Conservation (phyloP, 2,329 filamentous ascomycete genomes). For the Trichophyton schoenleinii region DNA sequence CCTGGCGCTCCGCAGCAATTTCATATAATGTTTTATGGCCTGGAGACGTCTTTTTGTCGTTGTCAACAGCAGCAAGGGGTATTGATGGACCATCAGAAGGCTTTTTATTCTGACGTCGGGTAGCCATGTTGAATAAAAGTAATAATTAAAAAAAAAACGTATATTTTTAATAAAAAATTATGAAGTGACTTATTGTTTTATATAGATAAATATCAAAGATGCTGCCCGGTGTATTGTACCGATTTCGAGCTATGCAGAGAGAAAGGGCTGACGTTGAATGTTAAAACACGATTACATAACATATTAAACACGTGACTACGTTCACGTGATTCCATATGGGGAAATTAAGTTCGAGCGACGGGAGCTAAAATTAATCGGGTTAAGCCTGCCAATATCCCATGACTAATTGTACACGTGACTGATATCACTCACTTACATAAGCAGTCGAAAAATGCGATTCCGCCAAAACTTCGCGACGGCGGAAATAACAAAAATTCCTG, state of each 20-base stretch:
- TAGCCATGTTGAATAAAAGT: not conserved
- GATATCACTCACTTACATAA: not conserved
- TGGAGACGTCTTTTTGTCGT: conserved; percentile 9
- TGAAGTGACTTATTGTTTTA: too few species aligned
- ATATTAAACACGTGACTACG: not conserved
- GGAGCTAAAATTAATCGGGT: not conserved
- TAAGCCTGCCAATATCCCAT: not conserved
- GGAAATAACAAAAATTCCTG: too few species aligned
- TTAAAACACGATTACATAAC: not conserved
- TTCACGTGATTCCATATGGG: not conserved
- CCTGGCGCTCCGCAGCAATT: conserved; percentile 34
- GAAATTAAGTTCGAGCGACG: not conserved
- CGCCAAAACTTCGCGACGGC: too few species aligned
- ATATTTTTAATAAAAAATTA: too few species aligned
- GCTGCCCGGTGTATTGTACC: too few species aligned
- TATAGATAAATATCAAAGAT: too few species aligned
- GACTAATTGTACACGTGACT: not conserved
- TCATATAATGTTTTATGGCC: conserved; percentile 32
- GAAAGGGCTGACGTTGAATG: not conserved
- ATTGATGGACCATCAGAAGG: conserved; percentile 21
- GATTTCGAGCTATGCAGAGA: too few species aligned
- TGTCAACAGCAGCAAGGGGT: conserved; percentile 22
- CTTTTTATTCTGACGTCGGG: conserved; percentile 5
- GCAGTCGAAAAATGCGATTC: too few species aligned
- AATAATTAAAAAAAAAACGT: not conserved